Base-by-base conservation (phyloP, 106 monocot species). In the Platanthera guangdongensis region DNA sequence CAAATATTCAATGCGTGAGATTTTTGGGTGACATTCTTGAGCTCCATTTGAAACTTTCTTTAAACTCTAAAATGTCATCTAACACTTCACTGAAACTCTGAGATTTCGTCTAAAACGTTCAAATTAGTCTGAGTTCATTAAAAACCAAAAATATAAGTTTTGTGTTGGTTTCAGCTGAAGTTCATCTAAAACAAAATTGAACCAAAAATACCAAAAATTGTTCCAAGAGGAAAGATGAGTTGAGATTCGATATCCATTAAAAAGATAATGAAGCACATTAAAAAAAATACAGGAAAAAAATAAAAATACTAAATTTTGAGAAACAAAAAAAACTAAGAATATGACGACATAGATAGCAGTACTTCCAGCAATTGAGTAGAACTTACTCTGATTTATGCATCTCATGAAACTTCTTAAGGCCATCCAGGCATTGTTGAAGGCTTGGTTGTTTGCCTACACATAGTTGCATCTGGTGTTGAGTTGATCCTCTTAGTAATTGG, bases 381-480 rank as follows among this genome's bases (percentile, higher is more conserved):
- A 4, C 73, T 77, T 88, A 91, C 88, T 91, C 88, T 46, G 77
- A 68, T 25, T 76, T 83, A 28, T 86, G 52, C 91, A 91, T 91
- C 47, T 82, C 83, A 19, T 77, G 54, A 59, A 91, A 74, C 53
- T 75, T 73, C 47, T 45, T 73, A 12, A 91, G 86, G 21, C 86
- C 86, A 80, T 77, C 86, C 32, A 91, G 54, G 74, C 88, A 91
- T 63, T 82, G 49, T 63, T 79, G 73, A 54, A 88, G 74, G 68
- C 78, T 88, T 75, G 84, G 88, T 73, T 51, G 79, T 39, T 82
- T 78, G 71, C 91, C 91, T 78, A 91, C 57, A 64, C 72, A 75
- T 75, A 81, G 62, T 78, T 79, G 86, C 88, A 86, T 80, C 74
- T 88, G 91, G 25, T 82, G 52, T 52, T 78, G 82, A 48, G 82